A percentile compares a stretch with the other conserved stretches of the same genome.
Evolutionary conservation across 2,329 filamentous ascomycete species (phyloP).

Genomic region (Aspergillus phoenicis): DNA sequence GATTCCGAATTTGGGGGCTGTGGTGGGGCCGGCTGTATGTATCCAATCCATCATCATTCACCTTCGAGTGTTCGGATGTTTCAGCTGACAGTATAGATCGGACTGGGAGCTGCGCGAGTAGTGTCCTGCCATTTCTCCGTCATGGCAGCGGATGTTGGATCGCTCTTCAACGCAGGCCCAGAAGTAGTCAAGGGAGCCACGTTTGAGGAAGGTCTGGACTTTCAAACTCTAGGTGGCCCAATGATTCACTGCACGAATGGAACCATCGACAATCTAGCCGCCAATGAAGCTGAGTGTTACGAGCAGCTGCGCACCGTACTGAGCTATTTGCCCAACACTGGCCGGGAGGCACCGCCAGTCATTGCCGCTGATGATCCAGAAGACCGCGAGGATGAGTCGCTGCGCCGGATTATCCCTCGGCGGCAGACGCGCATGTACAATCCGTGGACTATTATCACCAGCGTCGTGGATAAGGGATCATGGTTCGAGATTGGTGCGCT

Average conservation of each 20-base stretch:
- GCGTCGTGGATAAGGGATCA: slow-evolving; percentile 57
- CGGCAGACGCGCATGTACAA: slow-evolving; percentile 63
- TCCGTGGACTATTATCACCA: slow-evolving; percentile 58
- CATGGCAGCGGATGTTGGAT: slow-evolving; percentile 65
- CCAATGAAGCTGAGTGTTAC: slow-evolving; percentile 63
- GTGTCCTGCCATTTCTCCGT: slow-evolving; percentile 66
- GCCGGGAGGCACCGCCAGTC: slow-evolving; percentile 57
- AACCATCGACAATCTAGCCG: slow-evolving; percentile 66
- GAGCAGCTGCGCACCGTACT: slow-evolving; percentile 62
- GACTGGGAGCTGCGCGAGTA: slow-evolving; percentile 63
- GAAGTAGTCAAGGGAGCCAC: slow-evolving; percentile 65
- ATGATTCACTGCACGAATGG: slow-evolving; percentile 66
- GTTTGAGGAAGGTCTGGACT: slow-evolving; percentile 63
- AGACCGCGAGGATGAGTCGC: slow-evolving; percentile 50
- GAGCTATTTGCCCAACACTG: slow-evolving; percentile 61
- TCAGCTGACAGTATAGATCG: slow-evolving; percentile 48
- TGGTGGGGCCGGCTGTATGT: slow-evolving; percentile 60
- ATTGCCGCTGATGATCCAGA: slow-evolving; percentile 52
- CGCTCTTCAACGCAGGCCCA: slow-evolving; percentile 65
- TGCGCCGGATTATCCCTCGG: slow-evolving; percentile 61
- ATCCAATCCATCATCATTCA: not conserved
- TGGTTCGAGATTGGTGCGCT: slow-evolving; percentile 67
- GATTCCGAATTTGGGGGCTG: slow-evolving; percentile 66
- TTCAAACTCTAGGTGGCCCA: slow-evolving; percentile 63
- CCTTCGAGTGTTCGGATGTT: not conserved